Evolutionary conservation across 176 grass and related monocot species (phyloP).

Genomic region (Rhynchospora pubera): DNA sequence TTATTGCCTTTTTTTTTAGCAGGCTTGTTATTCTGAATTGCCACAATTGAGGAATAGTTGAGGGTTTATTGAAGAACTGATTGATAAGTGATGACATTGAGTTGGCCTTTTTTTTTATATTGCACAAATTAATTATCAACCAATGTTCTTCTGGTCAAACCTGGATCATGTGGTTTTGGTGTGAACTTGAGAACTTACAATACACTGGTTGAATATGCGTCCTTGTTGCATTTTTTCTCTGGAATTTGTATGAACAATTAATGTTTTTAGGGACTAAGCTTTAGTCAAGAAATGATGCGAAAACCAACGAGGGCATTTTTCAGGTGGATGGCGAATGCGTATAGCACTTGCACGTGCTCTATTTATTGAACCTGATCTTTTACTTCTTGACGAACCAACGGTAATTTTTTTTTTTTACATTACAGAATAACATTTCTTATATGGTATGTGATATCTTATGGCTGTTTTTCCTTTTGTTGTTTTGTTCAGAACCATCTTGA

Average conservation of each 20-base stretch:
- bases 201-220: neutral
- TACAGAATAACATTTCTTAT: neutral
- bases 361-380: conserved; percentile 93
- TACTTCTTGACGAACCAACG: conserved; percentile 96
- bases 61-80: neutral
- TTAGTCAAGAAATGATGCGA: conserved; percentile 88
- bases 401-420: conserved; percentile 31
- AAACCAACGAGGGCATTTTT: conserved; percentile 79
- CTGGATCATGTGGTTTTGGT: neutral
- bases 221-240: neutral
- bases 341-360: conserved; percentile 92
- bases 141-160: neutral
- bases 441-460: neutral
- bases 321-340: conserved; percentile 97
- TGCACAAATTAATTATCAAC: neutral
- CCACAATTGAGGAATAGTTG: neutral
- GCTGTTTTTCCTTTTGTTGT: conserved; percentile 8
- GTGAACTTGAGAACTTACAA: neutral
- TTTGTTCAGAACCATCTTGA: conserved; percentile 86
- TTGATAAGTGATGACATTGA: neutral
- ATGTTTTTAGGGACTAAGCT: conserved; percentile 77
- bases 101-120: neutral
- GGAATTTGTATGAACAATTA: neutral
- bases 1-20: neutral
- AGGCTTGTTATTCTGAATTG: neutral